Conservation (phyloP, 305 asterid species). For the Fraxinus greggii region DNA sequence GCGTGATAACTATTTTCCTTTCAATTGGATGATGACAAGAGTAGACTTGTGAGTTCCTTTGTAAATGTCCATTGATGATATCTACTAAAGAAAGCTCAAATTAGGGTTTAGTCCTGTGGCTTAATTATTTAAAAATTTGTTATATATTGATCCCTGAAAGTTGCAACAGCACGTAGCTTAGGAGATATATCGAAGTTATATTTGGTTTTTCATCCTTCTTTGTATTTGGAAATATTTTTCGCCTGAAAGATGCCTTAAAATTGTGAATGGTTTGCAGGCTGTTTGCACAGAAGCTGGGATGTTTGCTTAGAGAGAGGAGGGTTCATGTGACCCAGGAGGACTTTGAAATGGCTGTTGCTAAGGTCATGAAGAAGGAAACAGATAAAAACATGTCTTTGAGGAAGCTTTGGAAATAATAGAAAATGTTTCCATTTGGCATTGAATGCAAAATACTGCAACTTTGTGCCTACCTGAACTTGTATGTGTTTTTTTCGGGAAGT, state of each 20-base stretch:
- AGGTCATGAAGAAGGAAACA: constrained; percentile 95
- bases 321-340: constrained; percentile 95
- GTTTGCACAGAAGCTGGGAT: constrained; percentile 95
- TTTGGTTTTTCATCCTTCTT: neutral
- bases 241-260: neutral
- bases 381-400: constrained; percentile 90
- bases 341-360: constrained; percentile 95
- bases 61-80: neutral
- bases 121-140: neutral
- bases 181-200: neutral
- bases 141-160: neutral
- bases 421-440: neutral
- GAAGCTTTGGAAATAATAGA: constrained; percentile 79
- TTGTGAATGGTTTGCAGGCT: constrained; percentile 46
- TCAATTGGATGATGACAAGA: neutral
- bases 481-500: too few species aligned
- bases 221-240: neutral
- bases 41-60: neutral
- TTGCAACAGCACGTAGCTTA: neutral
- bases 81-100: neutral
- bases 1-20: neutral
- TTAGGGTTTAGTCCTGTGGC: neutral
- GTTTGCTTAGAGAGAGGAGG: constrained; percentile 94
- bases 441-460: too few species aligned
- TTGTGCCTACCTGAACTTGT: too few species aligned